Base-by-base conservation (phyloP, 495 filamentous ascomycete species). In the Baudoinia panamericana region DNA sequence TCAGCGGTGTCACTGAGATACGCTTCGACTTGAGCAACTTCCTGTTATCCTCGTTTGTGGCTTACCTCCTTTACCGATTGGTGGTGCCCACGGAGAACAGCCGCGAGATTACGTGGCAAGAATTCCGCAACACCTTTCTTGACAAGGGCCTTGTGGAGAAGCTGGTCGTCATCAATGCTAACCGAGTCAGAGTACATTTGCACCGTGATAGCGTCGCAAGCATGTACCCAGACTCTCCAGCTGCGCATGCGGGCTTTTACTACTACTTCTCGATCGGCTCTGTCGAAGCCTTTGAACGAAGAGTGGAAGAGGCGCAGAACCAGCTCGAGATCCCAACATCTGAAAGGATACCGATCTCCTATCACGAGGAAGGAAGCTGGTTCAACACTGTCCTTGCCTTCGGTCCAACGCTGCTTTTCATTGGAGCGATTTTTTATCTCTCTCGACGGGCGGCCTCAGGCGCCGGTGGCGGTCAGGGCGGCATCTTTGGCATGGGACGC, bases 191-290 rank as follows among this genome's bases (percentile, higher is more conserved):
- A 29, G 85, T 95, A 36, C 76, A 90, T 42, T 71, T 96, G 39
- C 74, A 93, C 58, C 76, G 77, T 28, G 84, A 93, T 41, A 84
- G 84, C 36, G 71, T 81, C 2, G 68, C 72, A 21, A 60, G 72
- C 28, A 72, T 82, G 57, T 88, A 93, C 49, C 83, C 90, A 20
- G 90, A 93, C 23, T 84, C 84, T 8, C 71, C 73, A 12, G 82
- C 78, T 20, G 69, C 66, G 10, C 74, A 78, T 31, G 67, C 71
- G 13, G 71, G 74, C 36, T 82, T 87, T 63, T 68, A 74, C 61
- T 94, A 94, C 60, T 90, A 84, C 61, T 97, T 96, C 69, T 86
- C 73, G 43, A 93, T 97, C 53, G 90, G 90, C 31, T 94, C 86
- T 13, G 74, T 93, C 30, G 88, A 96, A 30, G 77, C 80, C 27